These are phyloP conservation scores for Anthracocystis walkeri DNA, from an alignment of 1,284 basidiomycete species.

Conservation along the genomic window DNA sequence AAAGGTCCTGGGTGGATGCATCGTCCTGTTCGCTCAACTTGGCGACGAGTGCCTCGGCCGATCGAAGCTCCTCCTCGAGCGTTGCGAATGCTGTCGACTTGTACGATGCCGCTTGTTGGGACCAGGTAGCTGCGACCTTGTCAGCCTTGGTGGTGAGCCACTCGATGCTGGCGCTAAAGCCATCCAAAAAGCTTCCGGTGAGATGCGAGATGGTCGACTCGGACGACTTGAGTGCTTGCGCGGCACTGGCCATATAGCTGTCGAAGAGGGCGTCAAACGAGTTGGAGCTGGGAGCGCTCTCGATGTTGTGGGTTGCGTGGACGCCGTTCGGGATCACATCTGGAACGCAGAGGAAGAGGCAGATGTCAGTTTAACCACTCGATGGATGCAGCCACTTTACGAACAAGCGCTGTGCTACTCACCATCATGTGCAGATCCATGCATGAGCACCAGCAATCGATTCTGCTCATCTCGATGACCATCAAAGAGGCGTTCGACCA, in stretches of 20 bases:
- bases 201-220: constrained; percentile 42
- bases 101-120: constrained; percentile 29
- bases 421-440: constrained; percentile 41
- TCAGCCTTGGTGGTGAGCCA: constrained; percentile 31
- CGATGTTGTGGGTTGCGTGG: constrained; percentile 44
- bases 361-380: background rate
- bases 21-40: constrained; percentile 15
- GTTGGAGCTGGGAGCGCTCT: constrained; percentile 20
- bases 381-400: background rate
- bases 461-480: constrained; percentile 37
- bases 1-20: constrained; percentile 15
- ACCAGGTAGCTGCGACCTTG: constrained; percentile 21
- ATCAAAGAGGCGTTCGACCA: constrained; percentile 46
- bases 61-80: constrained; percentile 41
- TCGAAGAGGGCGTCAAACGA: constrained; percentile 53
- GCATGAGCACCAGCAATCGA: constrained; percentile 48
- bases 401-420: background rate
- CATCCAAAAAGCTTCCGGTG: constrained; percentile 32
- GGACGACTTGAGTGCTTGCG: constrained; percentile 28
- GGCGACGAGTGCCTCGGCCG: constrained; percentile 32
- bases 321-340: constrained; percentile 41
- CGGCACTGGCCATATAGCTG: constrained; percentile 34
- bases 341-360: background rate
- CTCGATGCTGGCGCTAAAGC: constrained; percentile 38
- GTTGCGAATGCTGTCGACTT: constrained; percentile 36